A percentile compares a stretch with the other conserved stretches of the same genome.
Conservation (phyloP, 441 rosid genomes). For the Daphne laureola region DNA sequence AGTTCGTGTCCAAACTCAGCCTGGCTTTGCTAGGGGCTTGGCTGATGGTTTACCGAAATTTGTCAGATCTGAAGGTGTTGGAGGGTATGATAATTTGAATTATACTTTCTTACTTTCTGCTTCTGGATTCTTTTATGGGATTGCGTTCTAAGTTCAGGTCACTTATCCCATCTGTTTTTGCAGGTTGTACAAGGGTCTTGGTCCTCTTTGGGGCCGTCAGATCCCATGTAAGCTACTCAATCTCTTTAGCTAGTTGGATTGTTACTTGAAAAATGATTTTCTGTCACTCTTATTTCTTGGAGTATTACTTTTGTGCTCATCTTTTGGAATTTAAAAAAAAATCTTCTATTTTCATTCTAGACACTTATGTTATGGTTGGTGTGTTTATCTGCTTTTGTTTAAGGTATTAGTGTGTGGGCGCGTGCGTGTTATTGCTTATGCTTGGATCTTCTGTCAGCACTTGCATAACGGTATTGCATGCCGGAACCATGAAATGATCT, state of each 20-base stretch:
- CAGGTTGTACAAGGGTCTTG: constrained; percentile 96
- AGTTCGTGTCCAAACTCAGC: constrained; percentile 98
- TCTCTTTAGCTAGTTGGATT: too few relatives aligned
- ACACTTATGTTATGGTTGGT: too few relatives aligned
- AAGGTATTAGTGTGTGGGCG: too few relatives aligned
- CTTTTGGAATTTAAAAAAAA: neutral
- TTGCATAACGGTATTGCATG: too few relatives aligned
- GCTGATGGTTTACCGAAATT: constrained; percentile 93
- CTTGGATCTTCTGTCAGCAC: too few relatives aligned
- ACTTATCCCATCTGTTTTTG: constrained; percentile 10
- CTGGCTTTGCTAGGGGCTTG: constrained; percentile 96
- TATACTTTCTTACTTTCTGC: neutral
- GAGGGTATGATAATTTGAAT: constrained; percentile 53
- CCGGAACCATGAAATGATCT: too few relatives aligned
- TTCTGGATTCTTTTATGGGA: too few relatives aligned
- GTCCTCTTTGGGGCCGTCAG: constrained; percentile 99
- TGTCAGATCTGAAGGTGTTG: constrained; percentile 80
- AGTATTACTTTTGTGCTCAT: neutral
- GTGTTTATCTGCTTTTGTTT: too few relatives aligned
- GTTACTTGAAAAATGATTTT: too few relatives aligned
- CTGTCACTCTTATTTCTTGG: too few relatives aligned
- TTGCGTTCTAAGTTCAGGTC: neutral
- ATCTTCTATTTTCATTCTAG: neutral
- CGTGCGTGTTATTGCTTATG: too few relatives aligned
- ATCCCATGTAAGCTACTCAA: constrained; percentile 77